phyloP scores from a whole-genome alignment of 192 early-diverging fungal genomes.

The Backusella parvicylindrica region DNA sequence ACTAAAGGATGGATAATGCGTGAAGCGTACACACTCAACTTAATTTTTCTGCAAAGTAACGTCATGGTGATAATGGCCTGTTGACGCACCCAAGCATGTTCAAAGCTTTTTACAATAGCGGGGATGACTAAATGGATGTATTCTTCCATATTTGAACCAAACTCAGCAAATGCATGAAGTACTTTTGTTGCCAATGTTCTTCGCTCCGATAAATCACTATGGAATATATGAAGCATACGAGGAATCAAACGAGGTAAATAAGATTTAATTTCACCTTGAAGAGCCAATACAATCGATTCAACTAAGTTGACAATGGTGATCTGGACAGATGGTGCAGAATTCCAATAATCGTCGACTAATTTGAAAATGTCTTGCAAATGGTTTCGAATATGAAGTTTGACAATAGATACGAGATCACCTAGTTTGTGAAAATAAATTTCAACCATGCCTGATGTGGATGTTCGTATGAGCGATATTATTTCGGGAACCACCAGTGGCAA shows the following conservation, averaged over 20 bases:
- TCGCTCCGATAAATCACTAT: conserved; percentile 67
- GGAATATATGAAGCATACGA: conserved; percentile 79
- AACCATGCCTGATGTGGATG: conserved; percentile 70
- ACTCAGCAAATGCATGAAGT: conserved; percentile 72
- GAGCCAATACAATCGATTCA: conserved; percentile 77
- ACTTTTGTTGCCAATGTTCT: conserved; percentile 61
- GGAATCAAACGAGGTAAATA: conserved; percentile 79
- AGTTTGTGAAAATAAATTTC: conserved; percentile 92
- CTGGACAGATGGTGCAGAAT: conserved; percentile 62
- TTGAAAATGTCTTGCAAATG: conserved; percentile 80
- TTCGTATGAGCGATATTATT: conserved; percentile 79
- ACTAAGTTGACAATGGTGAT: conserved; percentile 79
- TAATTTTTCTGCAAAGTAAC: conserved; percentile 67
- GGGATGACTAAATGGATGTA: conserved; percentile 91
- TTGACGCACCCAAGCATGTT: conserved; percentile 61
- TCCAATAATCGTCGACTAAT: conserved; percentile 78
- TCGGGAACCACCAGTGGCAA: conserved; percentile 90
- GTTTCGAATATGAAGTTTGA: conserved; percentile 83
- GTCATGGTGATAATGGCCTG: conserved; percentile 71
- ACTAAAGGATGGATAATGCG: conserved; percentile 84
- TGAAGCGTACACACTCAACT: conserved; percentile 79
- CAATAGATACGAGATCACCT: conserved; percentile 75
- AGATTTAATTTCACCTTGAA: conserved; percentile 85
- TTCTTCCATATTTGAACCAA: conserved; percentile 87
- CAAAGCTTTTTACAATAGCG: conserved; percentile 74